Evolutionary conservation across 73 alveolate species (phyloP).

Genomic region (Paramecium tetraurelia): DNA sequence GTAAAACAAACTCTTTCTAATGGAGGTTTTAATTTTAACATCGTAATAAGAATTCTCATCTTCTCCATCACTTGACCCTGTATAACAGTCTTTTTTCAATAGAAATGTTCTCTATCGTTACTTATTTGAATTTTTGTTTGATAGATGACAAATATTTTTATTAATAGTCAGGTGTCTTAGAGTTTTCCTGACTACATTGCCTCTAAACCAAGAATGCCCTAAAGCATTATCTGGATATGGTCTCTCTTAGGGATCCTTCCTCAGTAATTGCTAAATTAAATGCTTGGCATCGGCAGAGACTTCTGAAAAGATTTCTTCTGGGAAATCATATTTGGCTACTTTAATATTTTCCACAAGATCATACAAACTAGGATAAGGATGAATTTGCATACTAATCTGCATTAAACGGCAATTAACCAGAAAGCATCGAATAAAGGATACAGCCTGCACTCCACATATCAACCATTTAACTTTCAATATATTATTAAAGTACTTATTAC

Average conservation of each 20-base stretch:
- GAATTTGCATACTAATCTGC: constrained; percentile 41
- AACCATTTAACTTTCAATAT: constrained; percentile 55
- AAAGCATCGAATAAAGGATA: constrained; percentile 40
- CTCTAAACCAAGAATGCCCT: not conserved
- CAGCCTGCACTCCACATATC: constrained; percentile 68
- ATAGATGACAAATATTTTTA: not conserved
- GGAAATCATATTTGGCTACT: constrained; percentile 21
- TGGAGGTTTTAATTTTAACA: not conserved
- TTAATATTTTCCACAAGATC: constrained; percentile 13
- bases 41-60: not conserved
- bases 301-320: not conserved
- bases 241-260: not conserved
- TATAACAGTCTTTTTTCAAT: not conserved
- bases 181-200: not conserved
- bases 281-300: not conserved
- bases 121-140: not conserved
- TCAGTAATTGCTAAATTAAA: not conserved
- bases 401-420: constrained; percentile 51
- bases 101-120: not conserved
- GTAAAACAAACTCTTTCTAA: not conserved
- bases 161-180: not conserved
- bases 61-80: constrained; percentile 13
- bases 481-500: not conserved
- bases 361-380: not conserved
- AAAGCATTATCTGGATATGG: not conserved